Base-by-base conservation (phyloP, 805 yeast genomes). In the Diddensiella santjacobensis region DNA sequence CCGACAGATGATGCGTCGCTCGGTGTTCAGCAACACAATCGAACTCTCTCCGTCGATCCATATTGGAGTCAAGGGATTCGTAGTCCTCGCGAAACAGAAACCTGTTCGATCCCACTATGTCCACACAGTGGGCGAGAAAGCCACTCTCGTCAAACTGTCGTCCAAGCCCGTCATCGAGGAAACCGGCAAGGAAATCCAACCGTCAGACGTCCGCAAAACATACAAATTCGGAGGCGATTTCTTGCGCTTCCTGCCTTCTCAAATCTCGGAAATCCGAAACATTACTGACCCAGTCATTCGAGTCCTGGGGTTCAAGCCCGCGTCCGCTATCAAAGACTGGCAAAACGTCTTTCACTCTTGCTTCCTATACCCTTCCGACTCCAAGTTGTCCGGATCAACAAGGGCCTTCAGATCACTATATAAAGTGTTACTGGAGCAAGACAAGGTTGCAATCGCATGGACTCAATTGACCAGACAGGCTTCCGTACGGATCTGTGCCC, bases 61-160 rank as follows among this genome's bases (percentile, higher is more conserved):
- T 0, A 75, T 91, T 42, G 84, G 88, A 0, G 72, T 90, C 0
- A 78, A 77, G 55, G 97, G 96, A 0, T 85, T 80, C 58, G 67
- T 83, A 0, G 71, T 85, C n/a, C 77, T 75, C 51, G 70, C 73
- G 4, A 79, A 78, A 45, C 83, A 81, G 49, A 74, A 70, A 37
- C 58, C 79, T 0, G 71, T 74, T 17, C 66, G 75, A n/a, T 69
- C 78, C 10, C 73, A 73, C 33, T 71, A 71, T 39, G 76, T 85
- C 3, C 80, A 77, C 61, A 79, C 76, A 37, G 73, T 74, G 42
- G 77, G 74, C 2, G 83, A 79, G 20, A 62, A 65, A 5, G 69
- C 79, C 44, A 71, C 73, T 54, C 70, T 77, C 15, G 90, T 81
- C 0, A 74, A 75, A 42, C 66, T 76, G 0, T 73, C 65, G 17